phyloP scores from a whole-genome alignment of 345 rosid genomes.

The Mallotus nudiflorus region DNA sequence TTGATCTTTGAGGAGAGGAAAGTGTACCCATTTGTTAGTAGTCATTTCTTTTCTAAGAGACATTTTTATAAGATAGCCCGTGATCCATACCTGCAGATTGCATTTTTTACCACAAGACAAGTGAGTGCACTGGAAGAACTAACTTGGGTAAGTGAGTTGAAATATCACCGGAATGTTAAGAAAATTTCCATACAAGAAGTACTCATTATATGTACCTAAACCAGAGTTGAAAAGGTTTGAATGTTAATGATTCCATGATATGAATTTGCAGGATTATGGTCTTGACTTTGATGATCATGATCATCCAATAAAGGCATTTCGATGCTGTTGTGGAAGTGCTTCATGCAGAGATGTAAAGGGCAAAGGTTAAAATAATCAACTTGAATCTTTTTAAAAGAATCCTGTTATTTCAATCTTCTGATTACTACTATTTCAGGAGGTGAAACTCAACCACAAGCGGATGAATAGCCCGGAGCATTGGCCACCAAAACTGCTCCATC shows the following conservation, averaged over 20 bases:
- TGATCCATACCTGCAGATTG: constrained; percentile 49
- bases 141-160: constrained; percentile 57
- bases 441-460: neutral
- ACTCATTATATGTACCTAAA: too few species aligned
- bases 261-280: constrained; percentile 68
- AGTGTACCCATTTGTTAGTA: too few species aligned
- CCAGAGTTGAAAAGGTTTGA: too few species aligned
- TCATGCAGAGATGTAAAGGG: constrained; percentile 50
- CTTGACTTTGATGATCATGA: constrained; percentile 63
- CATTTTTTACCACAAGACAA: constrained; percentile 77
- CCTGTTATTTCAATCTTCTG: neutral
- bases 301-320: constrained; percentile 81
- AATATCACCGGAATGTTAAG: too few species aligned
- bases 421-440: neutral
- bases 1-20: too few species aligned
- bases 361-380: neutral
- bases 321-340: constrained; percentile 65
- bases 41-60: too few species aligned
- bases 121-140: constrained; percentile 72
- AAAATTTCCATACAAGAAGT: too few species aligned
- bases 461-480: too few species aligned
- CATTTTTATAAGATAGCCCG: too few species aligned
- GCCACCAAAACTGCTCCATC: too few species aligned
- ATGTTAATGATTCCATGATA: too few species aligned
- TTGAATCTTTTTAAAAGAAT: too few species aligned